phyloP scores from a whole-genome alignment of 2,329 filamentous ascomycete species.

The Cryphonectria parasitica region DNA sequence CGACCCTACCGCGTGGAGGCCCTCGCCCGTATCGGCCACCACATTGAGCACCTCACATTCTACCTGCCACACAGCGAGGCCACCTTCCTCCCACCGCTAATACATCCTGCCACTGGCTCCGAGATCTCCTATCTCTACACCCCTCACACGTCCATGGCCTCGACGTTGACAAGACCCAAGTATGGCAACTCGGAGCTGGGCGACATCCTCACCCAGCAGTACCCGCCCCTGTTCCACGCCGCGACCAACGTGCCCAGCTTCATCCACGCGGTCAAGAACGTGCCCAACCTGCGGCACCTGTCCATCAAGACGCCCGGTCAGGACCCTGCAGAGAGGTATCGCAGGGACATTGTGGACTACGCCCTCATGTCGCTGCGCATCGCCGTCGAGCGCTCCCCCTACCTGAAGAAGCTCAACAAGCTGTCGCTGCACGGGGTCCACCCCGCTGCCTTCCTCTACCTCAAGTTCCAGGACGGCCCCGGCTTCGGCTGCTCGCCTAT shows the following conservation, averaged over 20 bases:
- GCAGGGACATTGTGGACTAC: conserved; percentile 82
- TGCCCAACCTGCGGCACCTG: conserved; percentile 74
- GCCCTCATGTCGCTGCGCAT: conserved; percentile 86
- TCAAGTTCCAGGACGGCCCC: conserved; percentile 65
- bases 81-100: conserved; percentile 82
- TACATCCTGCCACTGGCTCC: conserved; percentile 75
- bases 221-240: conserved; percentile 86
- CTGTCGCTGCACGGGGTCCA: conserved; percentile 77
- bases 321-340: conserved; percentile 68
- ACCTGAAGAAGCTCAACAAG: conserved; percentile 64
- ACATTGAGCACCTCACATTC: conserved; percentile 80
- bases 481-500: conserved; percentile 77
- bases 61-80: conserved; percentile 74
- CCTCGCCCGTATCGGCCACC: conserved; percentile 75
- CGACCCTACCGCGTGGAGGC: conserved; percentile 73
- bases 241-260: conserved; percentile 87
- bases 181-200: conserved; percentile 81
- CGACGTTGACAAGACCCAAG: conserved; percentile 68
- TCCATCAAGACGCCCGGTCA: conserved; percentile 78
- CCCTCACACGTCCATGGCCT: conserved; percentile 70
- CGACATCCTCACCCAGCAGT: conserved; percentile 82
- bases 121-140: conserved; percentile 83
- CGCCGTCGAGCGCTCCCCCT: conserved; percentile 72
- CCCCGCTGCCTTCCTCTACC: conserved; percentile 74
- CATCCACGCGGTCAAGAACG: conserved; percentile 70